These are phyloP conservation scores for Quercus tomentella DNA, from an alignment of 331 rosid genomes.

Conservation along the genomic window DNA sequence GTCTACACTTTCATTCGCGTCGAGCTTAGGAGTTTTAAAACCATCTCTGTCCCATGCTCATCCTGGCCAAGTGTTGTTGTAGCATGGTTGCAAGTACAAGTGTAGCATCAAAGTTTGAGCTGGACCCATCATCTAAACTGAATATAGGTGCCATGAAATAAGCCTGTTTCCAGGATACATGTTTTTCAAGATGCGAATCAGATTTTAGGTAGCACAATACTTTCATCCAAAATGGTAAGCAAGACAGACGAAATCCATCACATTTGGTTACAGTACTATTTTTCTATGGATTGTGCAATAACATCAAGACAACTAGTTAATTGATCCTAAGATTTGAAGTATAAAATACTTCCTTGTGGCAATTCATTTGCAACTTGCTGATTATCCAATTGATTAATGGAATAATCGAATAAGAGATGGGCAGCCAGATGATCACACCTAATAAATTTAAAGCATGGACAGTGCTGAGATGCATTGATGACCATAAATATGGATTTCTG, in stretches of 20 bases:
- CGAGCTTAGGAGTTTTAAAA: slow-evolving; percentile 25
- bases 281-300: not conserved
- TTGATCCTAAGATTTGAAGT: not conserved
- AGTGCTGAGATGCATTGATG: not conserved
- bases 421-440: not conserved
- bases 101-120: slow-evolving; percentile 83
- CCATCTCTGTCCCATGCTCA: slow-evolving; percentile 35
- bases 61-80: slow-evolving; percentile 37
- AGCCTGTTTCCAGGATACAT: slow-evolving; percentile 55
- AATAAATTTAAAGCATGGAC: not conserved
- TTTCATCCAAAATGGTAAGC: not conserved
- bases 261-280: not conserved
- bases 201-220: slow-evolving; percentile 11
- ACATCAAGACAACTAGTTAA: not conserved
- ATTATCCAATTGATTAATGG: not conserved
- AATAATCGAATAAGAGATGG: not conserved
- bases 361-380: not conserved
- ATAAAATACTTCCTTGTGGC: not conserved
- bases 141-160: slow-evolving; percentile 80
- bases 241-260: not conserved
- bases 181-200: slow-evolving; percentile 18
- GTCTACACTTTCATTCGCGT: slow-evolving; percentile 30
- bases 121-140: slow-evolving; percentile 72
- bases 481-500: not conserved
- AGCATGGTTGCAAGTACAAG: slow-evolving; percentile 97